Base-by-base conservation (phyloP, 176 grass and related monocot genomes). In the Zea luxurians region DNA sequence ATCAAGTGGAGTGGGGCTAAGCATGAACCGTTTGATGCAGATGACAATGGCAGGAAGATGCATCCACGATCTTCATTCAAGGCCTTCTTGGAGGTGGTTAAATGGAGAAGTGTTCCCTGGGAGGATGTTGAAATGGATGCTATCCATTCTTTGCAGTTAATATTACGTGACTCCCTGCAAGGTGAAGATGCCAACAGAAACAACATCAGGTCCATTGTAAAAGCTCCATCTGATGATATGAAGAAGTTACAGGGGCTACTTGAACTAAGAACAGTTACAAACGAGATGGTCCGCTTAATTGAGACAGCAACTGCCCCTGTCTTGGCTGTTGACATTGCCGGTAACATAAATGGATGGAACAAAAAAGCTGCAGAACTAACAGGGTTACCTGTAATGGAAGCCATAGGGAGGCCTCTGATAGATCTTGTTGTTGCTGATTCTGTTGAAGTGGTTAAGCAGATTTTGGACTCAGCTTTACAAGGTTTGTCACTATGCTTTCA, bases 101-200 rank as follows among this genome's bases (percentile, higher is more conserved):
- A 99, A 77, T 84, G 86, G 88, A 94, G 90, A 71, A 99, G 96
- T 86, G 84, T 95, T 83, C 88, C 92, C 61, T 95, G 92, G 96
- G 96, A 99, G 73, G 96, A 99, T 89, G 86, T 99, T 46, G 96
- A 99, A 71, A 95, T 99, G 92, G 96, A 99, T n/a, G 90, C 96
- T 62, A 99, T 99, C 77, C 96, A 95, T 84, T 94, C 96, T 15
- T 71, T 99, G 88, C 96, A 95, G 86, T 73, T 99, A 79, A 99
- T 99, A 72, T 61, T 99, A 37, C 96, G 86, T 64, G 90, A 88
- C 7, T 92, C 89, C 37, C 80, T 95, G 81, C 87, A 92, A 89
- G 86, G 92, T 37, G 88, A 85, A 75, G 92, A 88, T 70, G 77
- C 66, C 38, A 93, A 77, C 46, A 76, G 78, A 54, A 88, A 88